These are phyloP conservation scores for Verticillium klebahnii DNA, from an alignment of 2,329 filamentous ascomycete species.

Conservation along the genomic window DNA sequence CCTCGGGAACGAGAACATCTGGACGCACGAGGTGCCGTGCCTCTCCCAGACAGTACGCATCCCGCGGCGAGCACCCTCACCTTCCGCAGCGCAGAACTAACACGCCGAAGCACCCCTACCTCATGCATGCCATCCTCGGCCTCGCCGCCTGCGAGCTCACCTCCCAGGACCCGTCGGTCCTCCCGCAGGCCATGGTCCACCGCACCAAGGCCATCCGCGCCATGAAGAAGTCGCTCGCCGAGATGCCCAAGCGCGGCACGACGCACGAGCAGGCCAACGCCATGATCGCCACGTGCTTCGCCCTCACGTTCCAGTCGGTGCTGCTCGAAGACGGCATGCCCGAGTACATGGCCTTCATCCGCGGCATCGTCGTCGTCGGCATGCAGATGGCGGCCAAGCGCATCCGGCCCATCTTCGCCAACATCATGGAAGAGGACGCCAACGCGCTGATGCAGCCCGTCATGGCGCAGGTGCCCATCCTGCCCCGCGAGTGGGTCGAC, in stretches of 20 bases:
- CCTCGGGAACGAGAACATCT: conserved; percentile 59
- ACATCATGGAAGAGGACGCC: conserved; percentile 36
- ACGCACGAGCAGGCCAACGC: conserved; percentile 53
- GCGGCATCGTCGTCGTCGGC: conserved; percentile 50
- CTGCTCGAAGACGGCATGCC: conserved; percentile 52
- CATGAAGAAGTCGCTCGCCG: conserved; percentile 50
- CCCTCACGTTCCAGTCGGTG: conserved; percentile 55
- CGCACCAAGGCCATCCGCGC: conserved; percentile 61
- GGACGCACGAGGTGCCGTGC: conserved; percentile 63
- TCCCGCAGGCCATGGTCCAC: conserved; percentile 56
- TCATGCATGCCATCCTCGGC: conserved; percentile 68
- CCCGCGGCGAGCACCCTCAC: neutral
- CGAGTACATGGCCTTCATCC: conserved; percentile 58
- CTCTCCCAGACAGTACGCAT: conserved; percentile 55
- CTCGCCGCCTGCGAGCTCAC: conserved; percentile 63
- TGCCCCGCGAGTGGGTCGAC: conserved; percentile 40
- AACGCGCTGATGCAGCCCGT: conserved; percentile 36
- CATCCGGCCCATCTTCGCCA: conserved; percentile 45
- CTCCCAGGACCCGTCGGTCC: conserved; percentile 41
- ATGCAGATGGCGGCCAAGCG: conserved; percentile 48
- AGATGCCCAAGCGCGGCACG: conserved; percentile 31
- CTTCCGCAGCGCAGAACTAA: neutral
- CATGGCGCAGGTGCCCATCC: conserved; percentile 40
- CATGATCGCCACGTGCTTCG: conserved; percentile 54
- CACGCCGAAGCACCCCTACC: conserved; percentile 51